Evolutionary conservation across 1,284 basidiomycete species (phyloP).

Genomic region (Austroboletus niveus): DNA sequence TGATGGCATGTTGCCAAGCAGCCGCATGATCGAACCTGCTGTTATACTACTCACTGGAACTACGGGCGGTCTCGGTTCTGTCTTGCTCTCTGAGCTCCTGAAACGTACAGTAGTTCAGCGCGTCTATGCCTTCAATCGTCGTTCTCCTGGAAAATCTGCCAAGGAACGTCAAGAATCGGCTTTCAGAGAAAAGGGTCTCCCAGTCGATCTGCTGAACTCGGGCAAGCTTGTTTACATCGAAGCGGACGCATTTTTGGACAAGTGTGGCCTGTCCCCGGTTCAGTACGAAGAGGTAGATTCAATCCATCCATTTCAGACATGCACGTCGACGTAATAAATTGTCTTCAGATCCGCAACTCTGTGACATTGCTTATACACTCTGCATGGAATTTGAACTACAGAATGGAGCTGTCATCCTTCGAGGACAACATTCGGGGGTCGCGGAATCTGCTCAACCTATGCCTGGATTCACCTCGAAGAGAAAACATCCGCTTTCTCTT

Average conservation of each 20-base stretch:
- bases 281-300: conserved; percentile 17
- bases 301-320: too few species aligned
- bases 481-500: conserved; percentile 32
- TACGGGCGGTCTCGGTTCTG: conserved; percentile 37
- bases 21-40: conserved; percentile 4
- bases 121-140: conserved; percentile 33
- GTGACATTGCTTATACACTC: conserved; percentile 30
- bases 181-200: conserved; percentile 19
- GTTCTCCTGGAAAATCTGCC: conserved; percentile 12
- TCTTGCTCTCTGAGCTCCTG: conserved; percentile 30
- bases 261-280: conserved; percentile 16
- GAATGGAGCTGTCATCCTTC: conserved; percentile 24
- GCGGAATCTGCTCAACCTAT: conserved; percentile 23
- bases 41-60: conserved; percentile 36
- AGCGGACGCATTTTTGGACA: conserved; percentile 19
- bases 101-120: conserved; percentile 15
- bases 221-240: conserved; percentile 28
- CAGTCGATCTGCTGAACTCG: conserved; percentile 13
- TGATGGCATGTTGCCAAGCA: conserved; percentile 8
- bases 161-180: conserved; percentile 17
- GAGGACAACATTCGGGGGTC: conserved; percentile 20
- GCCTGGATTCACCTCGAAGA: conserved; percentile 7
- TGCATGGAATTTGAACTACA: conserved; percentile 30
- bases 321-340: not conserved
- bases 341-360: conserved; percentile 14